These are phyloP conservation scores for Neocucurbitaria cava DNA, from an alignment of 2,329 filamentous ascomycete genomes.

Conservation along the genomic window DNA sequence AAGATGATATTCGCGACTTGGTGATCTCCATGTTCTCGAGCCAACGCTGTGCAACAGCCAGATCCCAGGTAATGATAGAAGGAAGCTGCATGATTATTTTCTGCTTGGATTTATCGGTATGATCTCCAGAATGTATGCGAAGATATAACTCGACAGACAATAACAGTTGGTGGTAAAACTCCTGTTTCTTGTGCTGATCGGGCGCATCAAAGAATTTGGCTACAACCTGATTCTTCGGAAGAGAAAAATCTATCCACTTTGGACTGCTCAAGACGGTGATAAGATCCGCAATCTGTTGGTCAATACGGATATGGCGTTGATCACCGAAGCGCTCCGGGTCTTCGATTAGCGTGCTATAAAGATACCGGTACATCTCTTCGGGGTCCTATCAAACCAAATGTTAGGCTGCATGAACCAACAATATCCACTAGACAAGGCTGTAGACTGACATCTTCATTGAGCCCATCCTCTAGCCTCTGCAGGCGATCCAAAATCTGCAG, in stretches of 20 bases:
- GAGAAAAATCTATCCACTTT: conserved; percentile 77
- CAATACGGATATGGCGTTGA: conserved; percentile 66
- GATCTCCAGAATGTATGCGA: conserved; percentile 69
- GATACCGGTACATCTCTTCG: conserved; percentile 58
- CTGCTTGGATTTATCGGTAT: conserved; percentile 69
- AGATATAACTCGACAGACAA: conserved; percentile 75
- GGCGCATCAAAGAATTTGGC: conserved; percentile 72
- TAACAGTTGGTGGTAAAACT: conserved; percentile 79
- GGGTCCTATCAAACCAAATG: conserved; percentile 46
- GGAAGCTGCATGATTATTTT: conserved; percentile 70
- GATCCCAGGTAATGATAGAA: conserved; percentile 73
- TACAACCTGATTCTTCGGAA: conserved; percentile 73
- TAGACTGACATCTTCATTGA: conserved; percentile 53
- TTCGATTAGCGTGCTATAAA: conserved; percentile 73
- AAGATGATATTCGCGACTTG: conserved; percentile 58
- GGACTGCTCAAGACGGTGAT: conserved; percentile 72
- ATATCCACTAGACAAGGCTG: conserved; percentile 11
- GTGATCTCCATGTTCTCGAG: conserved; percentile 73
- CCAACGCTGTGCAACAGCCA: conserved; percentile 78
- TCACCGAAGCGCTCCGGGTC: conserved; percentile 69
- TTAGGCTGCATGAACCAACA: conserved; percentile 35
- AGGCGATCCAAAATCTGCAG: conserved; percentile 54
- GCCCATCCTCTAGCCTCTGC: conserved; percentile 50
- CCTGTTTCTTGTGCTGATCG: conserved; percentile 65
- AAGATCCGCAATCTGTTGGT: conserved; percentile 75